Conservation (phyloP, 768 basidiomycete species). For the Kwoniella newhampshirensis region DNA sequence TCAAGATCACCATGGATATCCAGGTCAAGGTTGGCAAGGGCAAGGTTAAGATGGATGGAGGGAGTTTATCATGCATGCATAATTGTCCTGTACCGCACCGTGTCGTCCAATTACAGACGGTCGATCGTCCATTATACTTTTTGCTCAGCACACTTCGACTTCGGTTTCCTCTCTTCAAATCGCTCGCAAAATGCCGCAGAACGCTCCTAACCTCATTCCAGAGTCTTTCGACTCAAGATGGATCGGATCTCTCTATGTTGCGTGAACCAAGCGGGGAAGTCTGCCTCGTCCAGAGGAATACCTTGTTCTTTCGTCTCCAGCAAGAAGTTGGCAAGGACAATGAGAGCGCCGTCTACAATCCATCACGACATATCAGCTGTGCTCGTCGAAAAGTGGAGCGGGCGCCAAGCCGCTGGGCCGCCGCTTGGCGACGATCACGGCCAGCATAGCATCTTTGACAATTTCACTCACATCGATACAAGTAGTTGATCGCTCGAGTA, state of each 20-base stretch:
- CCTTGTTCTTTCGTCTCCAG: conserved; percentile 61
- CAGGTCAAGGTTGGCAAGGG: too few relatives aligned
- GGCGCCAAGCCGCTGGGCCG: too few relatives aligned
- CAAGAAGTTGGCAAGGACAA: conserved; percentile 92
- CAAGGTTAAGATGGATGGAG: too few relatives aligned
- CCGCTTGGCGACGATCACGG: too few relatives aligned
- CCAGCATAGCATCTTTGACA: background rate
- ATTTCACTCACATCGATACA: conserved; percentile 59
- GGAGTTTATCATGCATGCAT: too few relatives aligned
- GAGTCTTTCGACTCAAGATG: conserved; percentile 43
- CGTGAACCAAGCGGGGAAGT: conserved; percentile 79
- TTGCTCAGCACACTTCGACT: too few relatives aligned
- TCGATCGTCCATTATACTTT: conserved; percentile 5
- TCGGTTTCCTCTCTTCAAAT: too few relatives aligned
- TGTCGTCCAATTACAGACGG: too few relatives aligned
- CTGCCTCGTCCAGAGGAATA: conserved; percentile 45
- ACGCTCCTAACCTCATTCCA: conserved; percentile 44
- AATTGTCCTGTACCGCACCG: too few relatives aligned
- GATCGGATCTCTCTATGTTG: conserved; percentile 74
- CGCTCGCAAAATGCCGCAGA: too few relatives aligned
- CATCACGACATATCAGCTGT: too few relatives aligned
- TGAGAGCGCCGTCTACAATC: conserved; percentile 77
- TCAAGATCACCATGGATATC: background rate
- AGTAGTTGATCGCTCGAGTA: conserved; percentile 79
- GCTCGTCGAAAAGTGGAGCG: too few relatives aligned